Conservation (phyloP, 129 eudicot genomes). For the Dittrichia graveolens region DNA sequence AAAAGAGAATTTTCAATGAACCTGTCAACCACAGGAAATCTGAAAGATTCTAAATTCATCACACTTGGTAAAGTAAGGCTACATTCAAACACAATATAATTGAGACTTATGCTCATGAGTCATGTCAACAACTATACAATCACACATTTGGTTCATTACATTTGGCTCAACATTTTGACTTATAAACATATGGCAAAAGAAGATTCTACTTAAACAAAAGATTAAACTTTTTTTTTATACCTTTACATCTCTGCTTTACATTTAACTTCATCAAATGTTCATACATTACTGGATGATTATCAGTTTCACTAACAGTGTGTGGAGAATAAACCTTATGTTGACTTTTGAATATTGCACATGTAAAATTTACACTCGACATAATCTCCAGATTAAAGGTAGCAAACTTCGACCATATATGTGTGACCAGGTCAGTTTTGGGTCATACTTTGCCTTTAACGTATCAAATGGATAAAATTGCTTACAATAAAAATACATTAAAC, state of each 20-base stretch:
- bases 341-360: constrained; percentile 4
- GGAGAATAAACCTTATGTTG: neutral
- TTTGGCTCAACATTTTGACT: neutral
- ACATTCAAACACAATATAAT: constrained; percentile 3
- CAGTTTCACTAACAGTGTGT: neutral
- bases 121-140: neutral
- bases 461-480: neutral
- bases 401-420: neutral
- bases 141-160: constrained; percentile 12
- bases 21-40: constrained; percentile 3
- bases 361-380: neutral
- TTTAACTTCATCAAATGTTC: neutral
- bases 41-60: neutral
- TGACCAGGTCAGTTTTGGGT: neutral
- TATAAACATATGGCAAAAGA: constrained; percentile 13
- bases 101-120: neutral
- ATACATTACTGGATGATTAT: neutral
- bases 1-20: constrained; percentile 21
- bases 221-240: neutral
- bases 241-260: neutral
- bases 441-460: neutral
- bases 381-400: neutral
- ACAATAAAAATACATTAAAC: neutral
- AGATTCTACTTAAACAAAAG: neutral
- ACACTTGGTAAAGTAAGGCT: neutral